Conservation (phyloP, 768 basidiomycete species). For the Mycena capillaripes region DNA sequence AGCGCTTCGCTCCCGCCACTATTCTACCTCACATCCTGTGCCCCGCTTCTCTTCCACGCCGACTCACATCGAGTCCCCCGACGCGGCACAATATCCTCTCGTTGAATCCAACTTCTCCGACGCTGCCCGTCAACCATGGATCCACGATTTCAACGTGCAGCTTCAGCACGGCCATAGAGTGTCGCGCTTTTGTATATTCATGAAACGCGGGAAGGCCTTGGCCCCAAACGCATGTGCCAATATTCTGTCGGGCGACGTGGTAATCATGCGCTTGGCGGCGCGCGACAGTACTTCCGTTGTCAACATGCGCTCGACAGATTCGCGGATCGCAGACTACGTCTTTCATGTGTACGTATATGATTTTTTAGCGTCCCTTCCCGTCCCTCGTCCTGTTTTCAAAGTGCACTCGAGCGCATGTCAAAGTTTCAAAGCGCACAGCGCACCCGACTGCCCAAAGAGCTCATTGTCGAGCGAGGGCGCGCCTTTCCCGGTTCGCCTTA, state of each 20-base stretch:
- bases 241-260: not conserved
- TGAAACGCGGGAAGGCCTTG: slow-evolving; percentile 1
- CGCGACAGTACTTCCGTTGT: not conserved
- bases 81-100: not conserved
- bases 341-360: not conserved
- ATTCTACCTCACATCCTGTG: not conserved
- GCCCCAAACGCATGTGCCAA: not conserved
- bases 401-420: not conserved
- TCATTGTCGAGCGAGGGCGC: not conserved
- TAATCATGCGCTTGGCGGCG: not conserved
- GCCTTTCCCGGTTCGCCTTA: slow-evolving; percentile 15
- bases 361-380: not conserved
- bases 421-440: slow-evolving; percentile 2
- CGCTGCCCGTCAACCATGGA: not conserved
- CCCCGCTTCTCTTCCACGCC: not conserved
- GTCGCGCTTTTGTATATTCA: not conserved
- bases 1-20: not conserved
- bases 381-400: not conserved
- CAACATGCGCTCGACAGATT: not conserved
- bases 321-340: not conserved
- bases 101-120: not conserved
- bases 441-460: slow-evolving; percentile 7
- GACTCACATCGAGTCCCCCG: not conserved
- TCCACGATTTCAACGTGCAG: slow-evolving; percentile 5
- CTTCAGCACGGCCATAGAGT: not conserved